A percentile compares a stretch with the other conserved stretches of the same genome.
Evolutionary conservation across 129 eudicot genomes (phyloP).

Genomic region (Scalesia atractyloides): DNA sequence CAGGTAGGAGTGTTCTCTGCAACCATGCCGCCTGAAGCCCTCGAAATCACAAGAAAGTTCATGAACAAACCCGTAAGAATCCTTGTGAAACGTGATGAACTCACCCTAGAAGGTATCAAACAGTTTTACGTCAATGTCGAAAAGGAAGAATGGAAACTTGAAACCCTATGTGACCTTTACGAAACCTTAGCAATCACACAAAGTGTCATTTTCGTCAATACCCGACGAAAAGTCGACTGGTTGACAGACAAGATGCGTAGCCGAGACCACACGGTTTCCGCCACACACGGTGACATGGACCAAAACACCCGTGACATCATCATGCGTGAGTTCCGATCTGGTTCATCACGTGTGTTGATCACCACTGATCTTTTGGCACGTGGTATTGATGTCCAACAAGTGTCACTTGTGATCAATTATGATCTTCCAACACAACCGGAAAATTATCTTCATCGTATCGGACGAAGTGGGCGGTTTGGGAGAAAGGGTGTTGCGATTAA

Average conservation of each 20-base stretch:
- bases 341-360: conserved; percentile 53
- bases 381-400: conserved; percentile 55
- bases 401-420: conserved; percentile 49
- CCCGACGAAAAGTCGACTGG: conserved; percentile 57
- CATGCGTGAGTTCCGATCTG: conserved; percentile 63
- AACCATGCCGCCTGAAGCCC: conserved; percentile 57
- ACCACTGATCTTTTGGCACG: conserved; percentile 53
- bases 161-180: conserved; percentile 57
- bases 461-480: conserved; percentile 57
- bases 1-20: conserved; percentile 65
- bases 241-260: conserved; percentile 57
- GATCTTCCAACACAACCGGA: conserved; percentile 56
- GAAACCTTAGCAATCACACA: conserved; percentile 57
- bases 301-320: conserved; percentile 53
- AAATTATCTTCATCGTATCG: conserved; percentile 54
- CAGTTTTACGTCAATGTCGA: conserved; percentile 57
- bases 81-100: conserved; percentile 55
- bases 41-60: conserved; percentile 51
- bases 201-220: conserved; percentile 56
- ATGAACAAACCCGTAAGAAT: conserved; percentile 61
- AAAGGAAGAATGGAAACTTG: conserved; percentile 60
- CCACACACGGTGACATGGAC: conserved; percentile 59
- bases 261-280: conserved; percentile 56
- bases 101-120: conserved; percentile 57
- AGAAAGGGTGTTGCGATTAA: conserved; percentile 54